A percentile compares a stretch with the other conserved stretches of the same genome.
Evolutionary conservation across 2,329 filamentous ascomycete genomes (phyloP).

Genomic region (Hypoxylon sp.): DNA sequence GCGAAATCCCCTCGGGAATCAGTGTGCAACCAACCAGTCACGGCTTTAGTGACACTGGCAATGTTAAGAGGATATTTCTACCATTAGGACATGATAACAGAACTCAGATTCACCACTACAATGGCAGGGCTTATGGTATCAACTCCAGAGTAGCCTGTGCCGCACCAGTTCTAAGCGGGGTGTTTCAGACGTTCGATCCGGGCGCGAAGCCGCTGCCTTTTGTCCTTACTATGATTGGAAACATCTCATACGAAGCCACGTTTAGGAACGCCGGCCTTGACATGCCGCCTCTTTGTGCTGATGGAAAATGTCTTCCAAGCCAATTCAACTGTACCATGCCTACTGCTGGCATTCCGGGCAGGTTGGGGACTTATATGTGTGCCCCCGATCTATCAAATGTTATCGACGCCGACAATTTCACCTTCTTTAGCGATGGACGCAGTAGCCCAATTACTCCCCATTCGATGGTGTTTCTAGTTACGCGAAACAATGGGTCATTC

Average conservation of each 20-base stretch:
- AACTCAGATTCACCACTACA: slow-evolving; percentile 36
- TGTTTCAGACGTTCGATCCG: slow-evolving; percentile 23
- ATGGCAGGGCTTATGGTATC: slow-evolving; percentile 34
- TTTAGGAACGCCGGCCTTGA: slow-evolving; percentile 36
- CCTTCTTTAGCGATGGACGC: slow-evolving; percentile 28
- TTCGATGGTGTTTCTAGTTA: slow-evolving; percentile 34
- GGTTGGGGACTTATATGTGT: slow-evolving; percentile 31
- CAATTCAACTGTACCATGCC: slow-evolving; percentile 45
- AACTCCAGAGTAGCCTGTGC: slow-evolving; percentile 37
- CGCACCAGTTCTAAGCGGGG: slow-evolving; percentile 26
- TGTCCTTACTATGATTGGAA: slow-evolving; percentile 32
- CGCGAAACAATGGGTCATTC: slow-evolving; percentile 31
- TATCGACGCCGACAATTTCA: slow-evolving; percentile 25
- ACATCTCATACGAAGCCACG: slow-evolving; percentile 39
- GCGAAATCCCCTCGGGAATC: slow-evolving; percentile 30
- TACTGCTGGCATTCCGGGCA: slow-evolving; percentile 22
- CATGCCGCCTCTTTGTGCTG: slow-evolving; percentile 30
- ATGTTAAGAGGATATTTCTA: slow-evolving; percentile 42
- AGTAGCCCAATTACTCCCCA: slow-evolving; percentile 30
- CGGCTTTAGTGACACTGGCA: slow-evolving; percentile 46
- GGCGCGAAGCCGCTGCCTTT: slow-evolving; percentile 28
- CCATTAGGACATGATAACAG: slow-evolving; percentile 35
- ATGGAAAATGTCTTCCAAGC: slow-evolving; percentile 36
- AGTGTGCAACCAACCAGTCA: slow-evolving; percentile 17
- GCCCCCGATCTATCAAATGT: slow-evolving; percentile 34